Percentiles rank a stretch among this genome's conserved stretches.
Evolutionary conservation across 352 stramenopile species (phyloP).

Genomic region (Achlya hypogyna): DNA sequence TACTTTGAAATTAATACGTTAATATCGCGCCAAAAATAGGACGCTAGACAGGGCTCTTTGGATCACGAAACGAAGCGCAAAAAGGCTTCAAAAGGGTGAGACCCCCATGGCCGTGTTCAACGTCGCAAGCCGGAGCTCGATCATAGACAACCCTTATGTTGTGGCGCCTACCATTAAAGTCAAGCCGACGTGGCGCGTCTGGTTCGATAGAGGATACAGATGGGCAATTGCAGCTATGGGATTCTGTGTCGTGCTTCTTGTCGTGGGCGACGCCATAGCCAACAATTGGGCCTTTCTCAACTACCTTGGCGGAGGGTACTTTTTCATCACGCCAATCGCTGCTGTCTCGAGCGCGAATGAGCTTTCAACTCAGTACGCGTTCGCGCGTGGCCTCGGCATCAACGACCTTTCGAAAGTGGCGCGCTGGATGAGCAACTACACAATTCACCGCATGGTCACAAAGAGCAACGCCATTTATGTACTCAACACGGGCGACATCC

Average conservation of each 20-base stretch:
- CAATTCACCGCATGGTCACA: background rate
- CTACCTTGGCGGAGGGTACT: slow-evolving; percentile 9
- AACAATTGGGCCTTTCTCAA: slow-evolving; percentile 17
- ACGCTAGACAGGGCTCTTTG: no score
- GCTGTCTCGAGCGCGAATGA: background rate
- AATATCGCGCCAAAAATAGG: no score
- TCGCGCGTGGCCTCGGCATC: background rate
- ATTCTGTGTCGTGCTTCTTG: background rate
- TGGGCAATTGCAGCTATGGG: background rate
- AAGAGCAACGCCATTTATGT: background rate
- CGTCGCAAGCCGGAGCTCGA: no score
- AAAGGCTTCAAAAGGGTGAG: no score
- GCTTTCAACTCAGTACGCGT: background rate
- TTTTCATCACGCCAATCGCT: slow-evolving; percentile 12
- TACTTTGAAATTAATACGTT: no score
- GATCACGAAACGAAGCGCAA: no score
- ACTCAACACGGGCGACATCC: background rate
- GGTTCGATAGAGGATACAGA: no score
- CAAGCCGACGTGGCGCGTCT: no score
- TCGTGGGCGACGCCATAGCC: background rate
- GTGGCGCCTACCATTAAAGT: no score
- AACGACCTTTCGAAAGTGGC: slow-evolving; percentile 7
- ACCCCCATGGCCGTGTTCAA: no score
- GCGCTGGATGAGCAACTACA: slow-evolving; percentile 14
- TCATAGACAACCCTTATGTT: no score